phyloP scores from a whole-genome alignment of 2,329 filamentous ascomycete genomes.

The Penicillium capsulatum region DNA sequence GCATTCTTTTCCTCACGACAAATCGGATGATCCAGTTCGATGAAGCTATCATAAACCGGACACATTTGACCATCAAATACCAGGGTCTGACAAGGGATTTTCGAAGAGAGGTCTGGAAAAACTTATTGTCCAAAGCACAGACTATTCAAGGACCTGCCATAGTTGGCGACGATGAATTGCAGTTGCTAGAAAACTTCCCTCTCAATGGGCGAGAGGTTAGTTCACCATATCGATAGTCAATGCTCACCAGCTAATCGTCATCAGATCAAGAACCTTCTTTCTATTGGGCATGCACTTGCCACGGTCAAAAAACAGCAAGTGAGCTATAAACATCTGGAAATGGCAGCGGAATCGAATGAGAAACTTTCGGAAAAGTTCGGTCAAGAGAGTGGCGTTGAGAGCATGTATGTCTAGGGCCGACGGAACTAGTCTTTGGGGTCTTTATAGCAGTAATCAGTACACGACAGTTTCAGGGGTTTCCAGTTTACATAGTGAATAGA shows the following conservation, averaged over 20 bases:
- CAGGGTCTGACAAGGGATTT: constrained; percentile 22
- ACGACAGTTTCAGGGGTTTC: not conserved
- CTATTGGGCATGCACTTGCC: not conserved
- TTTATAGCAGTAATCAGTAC: not conserved
- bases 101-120: constrained; percentile 31
- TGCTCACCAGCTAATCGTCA: not conserved
- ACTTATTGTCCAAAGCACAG: constrained; percentile 13
- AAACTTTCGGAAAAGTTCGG: not conserved
- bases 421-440: not conserved
- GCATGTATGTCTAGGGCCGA: not conserved
- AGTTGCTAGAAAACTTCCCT: constrained; percentile 7
- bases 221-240: constrained; percentile 2
- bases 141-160: constrained; percentile 14
- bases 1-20: constrained; percentile 40
- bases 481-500: not conserved
- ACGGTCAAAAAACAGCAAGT: not conserved
- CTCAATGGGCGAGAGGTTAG: constrained; percentile 17
- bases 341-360: not conserved
- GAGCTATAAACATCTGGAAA: not conserved
- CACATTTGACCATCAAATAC: constrained; percentile 34
- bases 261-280: not conserved
- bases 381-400: not conserved
- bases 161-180: constrained; percentile 7
- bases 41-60: constrained; percentile 32
- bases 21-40: constrained; percentile 38